phyloP scores from a whole-genome alignment of 2,329 filamentous ascomycete genomes.

The Xylariaceae sp. region DNA sequence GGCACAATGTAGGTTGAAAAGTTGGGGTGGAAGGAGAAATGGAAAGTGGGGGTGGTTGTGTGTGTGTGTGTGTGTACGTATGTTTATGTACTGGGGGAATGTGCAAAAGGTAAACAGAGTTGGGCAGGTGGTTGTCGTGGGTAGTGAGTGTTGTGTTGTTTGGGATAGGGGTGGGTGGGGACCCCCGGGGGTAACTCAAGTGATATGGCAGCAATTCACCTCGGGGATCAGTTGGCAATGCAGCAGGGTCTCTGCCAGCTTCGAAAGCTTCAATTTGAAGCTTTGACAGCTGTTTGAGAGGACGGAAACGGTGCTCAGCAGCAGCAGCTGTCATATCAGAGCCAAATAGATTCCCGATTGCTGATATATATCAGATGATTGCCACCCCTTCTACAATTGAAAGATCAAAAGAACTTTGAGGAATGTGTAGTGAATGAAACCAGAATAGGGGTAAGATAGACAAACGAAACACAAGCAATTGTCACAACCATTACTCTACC shows the following conservation, averaged over 20 bases:
- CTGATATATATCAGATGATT: slow-evolving; percentile 11
- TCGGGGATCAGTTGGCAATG: slow-evolving; percentile 38
- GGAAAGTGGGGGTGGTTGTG: no score
- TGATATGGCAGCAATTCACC: no score
- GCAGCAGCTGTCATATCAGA: slow-evolving; percentile 46
- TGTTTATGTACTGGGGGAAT: neutral
- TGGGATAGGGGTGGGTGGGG: neutral
- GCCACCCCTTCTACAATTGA: neutral
- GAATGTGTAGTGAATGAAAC: neutral
- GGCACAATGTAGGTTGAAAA: neutral
- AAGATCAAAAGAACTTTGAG: neutral
- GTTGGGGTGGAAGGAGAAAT: neutral
- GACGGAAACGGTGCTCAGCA: slow-evolving; percentile 50
- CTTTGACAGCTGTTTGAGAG: slow-evolving; percentile 40
- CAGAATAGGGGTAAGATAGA: neutral
- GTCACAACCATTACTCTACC: slow-evolving; percentile 25
- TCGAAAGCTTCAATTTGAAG: slow-evolving; percentile 17
- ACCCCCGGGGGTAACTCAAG: slow-evolving; percentile 21
- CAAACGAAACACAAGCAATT: slow-evolving; percentile 1
- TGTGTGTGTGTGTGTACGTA: neutral
- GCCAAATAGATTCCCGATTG: slow-evolving; percentile 22
- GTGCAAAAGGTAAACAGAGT: neutral
- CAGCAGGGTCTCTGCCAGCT: slow-evolving; percentile 31
- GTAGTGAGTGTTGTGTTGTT: neutral
- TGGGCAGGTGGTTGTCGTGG: neutral